Conservation (phyloP, 2,329 filamentous ascomycete species). For the Ceratocystis colombiana region DNA sequence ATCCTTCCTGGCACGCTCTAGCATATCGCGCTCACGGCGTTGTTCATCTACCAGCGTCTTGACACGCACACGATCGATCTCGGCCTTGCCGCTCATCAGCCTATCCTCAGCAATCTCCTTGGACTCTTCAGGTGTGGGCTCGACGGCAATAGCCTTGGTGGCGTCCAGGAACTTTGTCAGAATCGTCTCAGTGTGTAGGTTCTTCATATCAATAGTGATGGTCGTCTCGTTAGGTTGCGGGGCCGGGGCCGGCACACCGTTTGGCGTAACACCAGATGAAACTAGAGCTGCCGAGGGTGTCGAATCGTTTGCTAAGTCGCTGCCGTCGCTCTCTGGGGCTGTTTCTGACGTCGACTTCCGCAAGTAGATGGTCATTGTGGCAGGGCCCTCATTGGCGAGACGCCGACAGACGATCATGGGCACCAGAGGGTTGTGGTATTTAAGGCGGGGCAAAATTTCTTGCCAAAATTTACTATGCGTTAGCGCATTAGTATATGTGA, state of each 20-base stretch:
- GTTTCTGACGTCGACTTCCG: slow-evolving; percentile 33
- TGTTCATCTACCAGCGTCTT: slow-evolving; percentile 21
- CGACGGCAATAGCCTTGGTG: slow-evolving; percentile 49
- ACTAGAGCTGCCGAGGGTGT: slow-evolving; percentile 33
- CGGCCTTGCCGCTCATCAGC: slow-evolving; percentile 11
- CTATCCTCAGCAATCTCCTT: slow-evolving; percentile 34
- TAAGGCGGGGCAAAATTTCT: slow-evolving; percentile 69
- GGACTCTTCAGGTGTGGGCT: slow-evolving; percentile 50
- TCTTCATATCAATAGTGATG: slow-evolving; percentile 53
- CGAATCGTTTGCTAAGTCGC: slow-evolving; percentile 28
- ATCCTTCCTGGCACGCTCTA: slow-evolving; percentile 24
- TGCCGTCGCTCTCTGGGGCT: not conserved
- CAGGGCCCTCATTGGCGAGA: slow-evolving; percentile 43
- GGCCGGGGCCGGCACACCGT: slow-evolving; percentile 37
- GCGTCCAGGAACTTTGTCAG: slow-evolving; percentile 51
- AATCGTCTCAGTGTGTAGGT: slow-evolving; percentile 51
- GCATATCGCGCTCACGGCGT: slow-evolving; percentile 22
- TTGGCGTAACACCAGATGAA: slow-evolving; percentile 41
- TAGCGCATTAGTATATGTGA: not conserved
- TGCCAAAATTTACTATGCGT: slow-evolving; percentile 73
- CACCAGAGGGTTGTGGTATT: slow-evolving; percentile 84
- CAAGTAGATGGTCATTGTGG: slow-evolving; percentile 58
- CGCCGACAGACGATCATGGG: slow-evolving; percentile 73
- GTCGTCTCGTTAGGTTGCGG: slow-evolving; percentile 42
- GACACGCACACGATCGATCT: slow-evolving; percentile 19